Percentiles rank a stretch among this genome's conserved stretches.
Evolutionary conservation across 2,329 filamentous ascomycete genomes (phyloP).

Genomic region (Calonectria crousiana): DNA sequence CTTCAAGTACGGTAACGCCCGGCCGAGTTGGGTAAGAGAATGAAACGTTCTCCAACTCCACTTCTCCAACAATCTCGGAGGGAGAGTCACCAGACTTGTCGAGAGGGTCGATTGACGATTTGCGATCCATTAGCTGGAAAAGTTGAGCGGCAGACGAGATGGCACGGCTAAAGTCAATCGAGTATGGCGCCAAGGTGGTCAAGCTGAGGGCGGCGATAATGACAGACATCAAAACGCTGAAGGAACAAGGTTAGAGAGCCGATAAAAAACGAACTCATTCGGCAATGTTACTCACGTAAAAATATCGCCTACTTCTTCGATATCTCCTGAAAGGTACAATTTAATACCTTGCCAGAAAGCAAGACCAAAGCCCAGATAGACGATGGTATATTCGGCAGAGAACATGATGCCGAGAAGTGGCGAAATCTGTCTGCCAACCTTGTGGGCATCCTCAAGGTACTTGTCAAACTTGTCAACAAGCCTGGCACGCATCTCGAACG

Average conservation of each 20-base stretch:
- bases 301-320: slow-evolving; percentile 52
- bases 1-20: slow-evolving; percentile 54
- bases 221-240: slow-evolving; percentile 53
- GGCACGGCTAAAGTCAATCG: slow-evolving; percentile 54
- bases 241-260: background rate
- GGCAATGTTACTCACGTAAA: slow-evolving; percentile 47
- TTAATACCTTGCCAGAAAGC: slow-evolving; percentile 60
- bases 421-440: slow-evolving; percentile 53
- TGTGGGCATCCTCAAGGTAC: slow-evolving; percentile 52
- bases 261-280: background rate
- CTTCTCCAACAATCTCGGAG: slow-evolving; percentile 44
- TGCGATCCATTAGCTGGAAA: slow-evolving; percentile 53
- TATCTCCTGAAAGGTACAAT: slow-evolving; percentile 53
- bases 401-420: slow-evolving; percentile 54
- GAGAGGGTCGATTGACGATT: slow-evolving; percentile 53
- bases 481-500: slow-evolving; percentile 55
- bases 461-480: slow-evolving; percentile 54
- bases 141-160: slow-evolving; percentile 51
- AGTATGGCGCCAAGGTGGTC: slow-evolving; percentile 52
- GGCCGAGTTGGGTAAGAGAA: slow-evolving; percentile 61
- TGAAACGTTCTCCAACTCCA: slow-evolving; percentile 55
- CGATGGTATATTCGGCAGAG: slow-evolving; percentile 54
- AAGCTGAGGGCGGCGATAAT: slow-evolving; percentile 53
- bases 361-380: slow-evolving; percentile 57
- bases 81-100: slow-evolving; percentile 47